Evolutionary conservation across 129 eudicot genomes (phyloP).

Genomic region (Lonicera japonica): DNA sequence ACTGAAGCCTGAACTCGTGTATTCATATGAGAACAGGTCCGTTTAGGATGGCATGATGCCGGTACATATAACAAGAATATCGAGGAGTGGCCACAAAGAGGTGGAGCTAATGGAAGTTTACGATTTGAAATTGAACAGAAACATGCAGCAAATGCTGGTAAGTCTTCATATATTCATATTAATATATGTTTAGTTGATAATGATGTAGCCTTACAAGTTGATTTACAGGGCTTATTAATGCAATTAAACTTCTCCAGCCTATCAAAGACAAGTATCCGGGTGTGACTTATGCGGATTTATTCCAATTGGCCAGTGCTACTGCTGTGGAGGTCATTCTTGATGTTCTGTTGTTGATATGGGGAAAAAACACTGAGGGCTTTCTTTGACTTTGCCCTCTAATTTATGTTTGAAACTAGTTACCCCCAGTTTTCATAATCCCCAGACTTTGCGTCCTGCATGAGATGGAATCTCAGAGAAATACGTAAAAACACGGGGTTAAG

Average conservation of each 20-base stretch:
- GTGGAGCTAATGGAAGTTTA: conserved; percentile 97
- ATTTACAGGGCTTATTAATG: conserved; percentile 89
- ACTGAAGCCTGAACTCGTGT: too few species aligned
- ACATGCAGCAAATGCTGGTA: conserved; percentile 98
- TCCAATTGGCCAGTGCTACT: conserved; percentile 97
- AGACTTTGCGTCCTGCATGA: too few species aligned
- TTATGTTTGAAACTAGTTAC: too few species aligned
- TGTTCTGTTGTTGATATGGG: background rate
- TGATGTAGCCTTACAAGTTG: conserved; percentile 22
- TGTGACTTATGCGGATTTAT: conserved; percentile 83
- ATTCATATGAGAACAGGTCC: conserved; percentile 46
- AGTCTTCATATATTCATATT: conserved; percentile 7
- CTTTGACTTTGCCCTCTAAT: too few species aligned
- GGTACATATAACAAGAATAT: conserved; percentile 91
- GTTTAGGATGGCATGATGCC: conserved; percentile 99
- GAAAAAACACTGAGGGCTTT: background rate
- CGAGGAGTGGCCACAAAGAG: conserved; percentile 94
- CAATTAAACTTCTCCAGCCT: conserved; percentile 89
- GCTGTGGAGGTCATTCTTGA: conserved; percentile 75
- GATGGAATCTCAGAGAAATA: too few species aligned
- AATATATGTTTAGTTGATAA: conserved; percentile 3
- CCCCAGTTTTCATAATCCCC: too few species aligned
- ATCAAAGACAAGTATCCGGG: conserved; percentile 86
- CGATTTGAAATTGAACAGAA: conserved; percentile 85
- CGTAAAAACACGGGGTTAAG: too few species aligned